Percentiles rank a stretch among this genome's conserved stretches.
Evolutionary conservation across 495 filamentous ascomycete species (phyloP).

Genomic region (Physcia stellaris): DNA sequence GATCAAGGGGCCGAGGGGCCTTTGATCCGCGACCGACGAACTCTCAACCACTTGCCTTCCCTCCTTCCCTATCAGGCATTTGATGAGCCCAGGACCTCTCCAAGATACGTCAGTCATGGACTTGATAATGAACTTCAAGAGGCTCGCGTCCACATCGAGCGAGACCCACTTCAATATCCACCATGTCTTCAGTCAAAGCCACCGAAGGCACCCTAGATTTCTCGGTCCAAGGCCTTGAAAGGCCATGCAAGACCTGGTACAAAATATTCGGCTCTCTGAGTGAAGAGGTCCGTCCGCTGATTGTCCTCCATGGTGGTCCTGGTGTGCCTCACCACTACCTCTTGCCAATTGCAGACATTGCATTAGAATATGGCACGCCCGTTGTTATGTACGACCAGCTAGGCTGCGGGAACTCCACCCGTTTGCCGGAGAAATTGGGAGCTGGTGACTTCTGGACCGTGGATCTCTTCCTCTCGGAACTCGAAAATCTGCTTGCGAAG

Average conservation of each 20-base stretch:
- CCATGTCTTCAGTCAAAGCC: not conserved
- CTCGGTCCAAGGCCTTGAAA: constrained; percentile 21
- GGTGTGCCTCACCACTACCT: constrained; percentile 32
- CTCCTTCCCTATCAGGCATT: too few relatives aligned
- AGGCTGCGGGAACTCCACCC: constrained; percentile 33
- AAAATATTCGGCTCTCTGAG: constrained; percentile 24
- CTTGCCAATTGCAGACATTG: constrained; percentile 23
- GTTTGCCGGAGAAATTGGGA: constrained; percentile 26
- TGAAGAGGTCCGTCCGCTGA: constrained; percentile 19
- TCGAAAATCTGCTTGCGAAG: constrained; percentile 31
- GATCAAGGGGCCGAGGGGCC: too few relatives aligned
- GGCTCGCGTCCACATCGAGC: too few relatives aligned
- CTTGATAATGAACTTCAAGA: too few relatives aligned
- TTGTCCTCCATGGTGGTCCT: constrained; percentile 34
- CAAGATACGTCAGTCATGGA: too few relatives aligned
- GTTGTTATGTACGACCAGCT: constrained; percentile 43
- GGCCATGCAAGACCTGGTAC: constrained; percentile 33
- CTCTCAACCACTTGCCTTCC: too few relatives aligned
- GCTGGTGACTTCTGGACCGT: constrained; percentile 33
- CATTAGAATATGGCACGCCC: constrained; percentile 21
- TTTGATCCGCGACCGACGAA: too few relatives aligned
- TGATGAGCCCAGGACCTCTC: too few relatives aligned
- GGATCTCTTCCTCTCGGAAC: constrained; percentile 32
- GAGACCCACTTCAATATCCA: not conserved
- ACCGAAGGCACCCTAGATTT: constrained; percentile 13